Percentiles rank a stretch among this genome's conserved stretches.
Evolutionary conservation across 805 yeast species (phyloP).

Genomic region (Candida sanyiensis): DNA sequence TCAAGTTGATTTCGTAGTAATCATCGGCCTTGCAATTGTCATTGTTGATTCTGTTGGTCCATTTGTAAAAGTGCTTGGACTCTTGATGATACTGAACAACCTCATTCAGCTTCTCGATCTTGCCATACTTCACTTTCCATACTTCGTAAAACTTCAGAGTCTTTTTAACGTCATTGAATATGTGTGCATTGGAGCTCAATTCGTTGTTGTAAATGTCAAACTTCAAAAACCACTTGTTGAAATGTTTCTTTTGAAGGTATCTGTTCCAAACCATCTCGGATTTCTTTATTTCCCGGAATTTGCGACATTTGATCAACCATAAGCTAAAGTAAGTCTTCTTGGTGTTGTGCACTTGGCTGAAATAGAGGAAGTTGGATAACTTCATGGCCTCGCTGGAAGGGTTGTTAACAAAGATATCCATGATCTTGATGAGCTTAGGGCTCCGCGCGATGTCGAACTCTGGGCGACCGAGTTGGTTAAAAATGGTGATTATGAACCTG

Average conservation of each 20-base stretch:
- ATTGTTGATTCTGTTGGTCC: conserved; percentile 12
- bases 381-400: conserved; percentile 25
- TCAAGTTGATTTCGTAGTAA: conserved; percentile 5
- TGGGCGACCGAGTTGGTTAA: conserved; percentile 16
- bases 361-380: conserved; percentile 18
- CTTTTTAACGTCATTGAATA: conserved; percentile 14
- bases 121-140: conserved; percentile 18
- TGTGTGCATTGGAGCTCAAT: conserved; percentile 17
- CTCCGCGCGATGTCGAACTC: conserved; percentile 4
- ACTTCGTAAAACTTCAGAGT: conserved; percentile 17
- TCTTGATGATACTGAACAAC: conserved; percentile 14
- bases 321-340: conserved; percentile 10
- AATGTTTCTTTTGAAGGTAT: conserved; percentile 16
- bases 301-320: conserved; percentile 20
- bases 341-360: conserved; percentile 9
- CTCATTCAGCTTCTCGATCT: conserved; percentile 7
- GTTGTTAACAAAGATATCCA: conserved; percentile 17
- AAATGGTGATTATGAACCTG: conserved; percentile 21
- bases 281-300: conserved; percentile 14
- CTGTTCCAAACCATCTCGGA: conserved; percentile 16
- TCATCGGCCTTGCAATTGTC: conserved; percentile 7
- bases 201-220: conserved; percentile 15
- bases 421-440: conserved; percentile 14
- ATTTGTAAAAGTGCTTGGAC: conserved; percentile 14
- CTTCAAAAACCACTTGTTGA: conserved; percentile 12